Conservation (phyloP, 768 basidiomycete genomes). For the Podaxis carcinomalis region DNA sequence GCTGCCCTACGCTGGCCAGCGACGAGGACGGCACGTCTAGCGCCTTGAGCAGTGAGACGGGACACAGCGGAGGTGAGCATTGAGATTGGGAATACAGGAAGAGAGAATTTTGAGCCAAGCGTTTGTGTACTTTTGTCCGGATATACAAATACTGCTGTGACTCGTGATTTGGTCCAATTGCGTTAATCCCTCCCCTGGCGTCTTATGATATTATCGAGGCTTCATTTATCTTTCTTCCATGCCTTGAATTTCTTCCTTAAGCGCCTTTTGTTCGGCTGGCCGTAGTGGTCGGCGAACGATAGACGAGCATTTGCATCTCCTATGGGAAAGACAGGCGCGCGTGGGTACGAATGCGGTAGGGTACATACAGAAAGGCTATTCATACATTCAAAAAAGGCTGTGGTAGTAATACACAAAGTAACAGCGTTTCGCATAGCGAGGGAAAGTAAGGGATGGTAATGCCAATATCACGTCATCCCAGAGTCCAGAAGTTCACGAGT, state of each 20-base stretch:
- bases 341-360: neutral
- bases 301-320: too few species aligned
- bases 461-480: too few species aligned
- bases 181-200: conserved; percentile 1
- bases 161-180: neutral
- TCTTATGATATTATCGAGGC: neutral
- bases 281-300: too few species aligned
- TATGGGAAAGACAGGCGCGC: too few species aligned
- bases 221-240: neutral
- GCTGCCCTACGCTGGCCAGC: conserved; percentile 45
- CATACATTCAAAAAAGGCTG: neutral
- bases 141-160: neutral
- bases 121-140: too few species aligned
- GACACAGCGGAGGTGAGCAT: neutral
- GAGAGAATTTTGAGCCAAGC: neutral
- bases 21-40: conserved; percentile 33
- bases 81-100: neutral
- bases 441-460: neutral
- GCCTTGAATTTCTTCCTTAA: neutral
- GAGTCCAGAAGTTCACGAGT: too few species aligned
- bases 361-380: neutral
- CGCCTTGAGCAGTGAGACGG: neutral
- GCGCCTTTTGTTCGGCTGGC: too few species aligned
- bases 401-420: too few species aligned
- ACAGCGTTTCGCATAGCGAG: neutral